A percentile compares a stretch with the other conserved stretches of the same genome.
Evolutionary conservation across 768 basidiomycete species (phyloP).

Genomic region (Rhodotorula diobovata): DNA sequence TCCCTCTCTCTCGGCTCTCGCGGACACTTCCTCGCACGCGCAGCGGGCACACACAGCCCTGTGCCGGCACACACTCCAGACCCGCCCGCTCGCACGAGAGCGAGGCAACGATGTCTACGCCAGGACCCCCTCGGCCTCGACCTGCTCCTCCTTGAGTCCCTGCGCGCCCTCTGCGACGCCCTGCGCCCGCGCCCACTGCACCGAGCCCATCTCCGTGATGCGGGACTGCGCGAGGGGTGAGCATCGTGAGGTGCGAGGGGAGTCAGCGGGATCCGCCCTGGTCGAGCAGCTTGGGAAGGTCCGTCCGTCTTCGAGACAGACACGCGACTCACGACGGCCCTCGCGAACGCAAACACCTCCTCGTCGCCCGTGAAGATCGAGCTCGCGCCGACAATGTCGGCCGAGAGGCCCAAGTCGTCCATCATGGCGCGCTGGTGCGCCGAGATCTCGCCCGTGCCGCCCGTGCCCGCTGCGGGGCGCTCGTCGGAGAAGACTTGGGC

Average conservation of each 20-base stretch:
- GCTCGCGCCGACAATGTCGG: constrained; percentile 69
- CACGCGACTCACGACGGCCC: constrained; percentile 55
- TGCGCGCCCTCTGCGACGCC: neutral
- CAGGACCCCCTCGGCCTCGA: constrained; percentile 13
- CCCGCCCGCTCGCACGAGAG: too few relatives aligned
- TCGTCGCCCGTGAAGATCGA: constrained; percentile 95
- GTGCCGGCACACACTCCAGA: too few relatives aligned
- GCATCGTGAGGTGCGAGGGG: too few relatives aligned
- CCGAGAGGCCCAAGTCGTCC: constrained; percentile 87
- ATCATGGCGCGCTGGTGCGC: constrained; percentile 89
- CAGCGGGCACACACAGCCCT: too few relatives aligned
- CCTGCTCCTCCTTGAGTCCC: constrained; percentile 1
- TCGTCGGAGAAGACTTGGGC: constrained; percentile 77
- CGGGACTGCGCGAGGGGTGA: constrained; percentile 23
- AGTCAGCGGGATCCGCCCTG: constrained; percentile 7
- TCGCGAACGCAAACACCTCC: constrained; percentile 92
- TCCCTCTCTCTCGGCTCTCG: too few relatives aligned
- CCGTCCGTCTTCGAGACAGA: too few relatives aligned
- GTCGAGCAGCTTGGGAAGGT: neutral
- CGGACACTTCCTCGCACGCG: neutral
- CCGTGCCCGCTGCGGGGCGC: constrained; percentile 39
- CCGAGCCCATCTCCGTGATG: constrained; percentile 32
- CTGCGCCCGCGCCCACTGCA: constrained; percentile 22
- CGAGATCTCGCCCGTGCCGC: constrained; percentile 47
- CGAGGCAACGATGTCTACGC: too few relatives aligned